Evolutionary conservation across 192 early-diverging fungal genomes (phyloP), one percentile per base, ranked within the genome.

Genomic region (Entrophospora sp.): DNA sequence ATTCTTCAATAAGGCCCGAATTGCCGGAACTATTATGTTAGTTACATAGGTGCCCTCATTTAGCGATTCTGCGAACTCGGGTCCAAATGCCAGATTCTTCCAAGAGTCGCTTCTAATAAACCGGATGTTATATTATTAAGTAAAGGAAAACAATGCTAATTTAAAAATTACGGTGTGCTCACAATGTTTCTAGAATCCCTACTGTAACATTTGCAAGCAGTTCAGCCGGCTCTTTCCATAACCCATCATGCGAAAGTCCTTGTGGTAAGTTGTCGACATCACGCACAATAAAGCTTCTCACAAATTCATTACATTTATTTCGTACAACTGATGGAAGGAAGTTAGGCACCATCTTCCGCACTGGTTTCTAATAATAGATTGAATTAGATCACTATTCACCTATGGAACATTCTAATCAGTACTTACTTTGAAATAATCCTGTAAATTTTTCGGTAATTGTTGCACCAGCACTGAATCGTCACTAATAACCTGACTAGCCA

Each of bases 21-120:
- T 57, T 57, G 55, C 55, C 14, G 18, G 55, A n/a, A 57, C 30
- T 57, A 57, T 57, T n/a, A 57, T 8, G n/a, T 57, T 57, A 9
- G 55, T 36, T 57, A 57, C 10, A 34, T 57, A 57, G 12, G 34
- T 57, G 5, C 55, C 55, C n/a, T 57, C 16, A 35, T 37, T 57
- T 32, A 57, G 9, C n/a, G 5, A 7, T 35, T 57, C 55, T n/a
- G 30, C 55, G 7, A 24, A 1, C 35, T 56, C 53, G 14, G 53
- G 34, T 13, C 20, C 14, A 56, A 56, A 56, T 56, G 53, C 53
- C n/a, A 30, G 14, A 56, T 56, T 56, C 28, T 56, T 56, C 53
- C 53, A 56, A 35, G 32, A 31, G 14, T 56, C 30, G 24, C 32
- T 56, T 14, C 46, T 48, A 48, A 48, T 24, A 22, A 48, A n/a